Evolutionary conservation across 2,329 filamentous ascomycete genomes (phyloP).

Genomic region (Curvularia sp.): DNA sequence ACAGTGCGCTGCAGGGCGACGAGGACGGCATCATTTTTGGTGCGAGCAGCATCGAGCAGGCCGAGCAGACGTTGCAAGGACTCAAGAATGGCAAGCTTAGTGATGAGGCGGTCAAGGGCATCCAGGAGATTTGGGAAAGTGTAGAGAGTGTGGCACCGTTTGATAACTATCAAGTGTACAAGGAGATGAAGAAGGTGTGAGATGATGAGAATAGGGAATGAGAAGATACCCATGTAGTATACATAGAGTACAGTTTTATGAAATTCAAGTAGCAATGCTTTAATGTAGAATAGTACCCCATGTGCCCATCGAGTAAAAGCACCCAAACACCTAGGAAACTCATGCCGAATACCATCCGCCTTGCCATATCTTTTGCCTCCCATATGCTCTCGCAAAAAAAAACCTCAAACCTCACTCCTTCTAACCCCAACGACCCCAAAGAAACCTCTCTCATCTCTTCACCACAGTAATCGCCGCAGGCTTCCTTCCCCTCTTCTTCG

Average conservation of each 20-base stretch:
- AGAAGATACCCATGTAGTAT: background rate
- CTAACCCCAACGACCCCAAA: background rate
- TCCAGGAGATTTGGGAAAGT: conserved; percentile 36
- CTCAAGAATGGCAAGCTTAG: conserved; percentile 40
- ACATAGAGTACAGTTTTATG: background rate
- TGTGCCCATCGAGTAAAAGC: background rate
- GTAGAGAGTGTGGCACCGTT: conserved; percentile 38
- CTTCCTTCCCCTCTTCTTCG: background rate
- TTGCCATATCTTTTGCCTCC: background rate
- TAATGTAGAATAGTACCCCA: background rate
- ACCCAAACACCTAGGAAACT: background rate
- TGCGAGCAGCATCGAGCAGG: conserved; percentile 40
- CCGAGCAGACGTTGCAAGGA: conserved; percentile 30
- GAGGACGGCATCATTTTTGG: conserved; percentile 54
- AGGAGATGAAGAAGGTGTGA: background rate
- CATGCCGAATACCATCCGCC: background rate
- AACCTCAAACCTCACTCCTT: background rate
- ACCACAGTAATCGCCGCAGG: conserved; percentile 10
- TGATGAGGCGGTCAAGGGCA: conserved; percentile 28
- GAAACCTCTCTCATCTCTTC: background rate
- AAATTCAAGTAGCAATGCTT: background rate
- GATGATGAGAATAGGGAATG: background rate
- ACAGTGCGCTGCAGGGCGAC: conserved; percentile 48
- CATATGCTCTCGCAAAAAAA: background rate
- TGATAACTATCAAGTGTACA: conserved; percentile 28